phyloP scores from a whole-genome alignment of 2,329 filamentous ascomycete genomes.

The Fusarium nygamai region DNA sequence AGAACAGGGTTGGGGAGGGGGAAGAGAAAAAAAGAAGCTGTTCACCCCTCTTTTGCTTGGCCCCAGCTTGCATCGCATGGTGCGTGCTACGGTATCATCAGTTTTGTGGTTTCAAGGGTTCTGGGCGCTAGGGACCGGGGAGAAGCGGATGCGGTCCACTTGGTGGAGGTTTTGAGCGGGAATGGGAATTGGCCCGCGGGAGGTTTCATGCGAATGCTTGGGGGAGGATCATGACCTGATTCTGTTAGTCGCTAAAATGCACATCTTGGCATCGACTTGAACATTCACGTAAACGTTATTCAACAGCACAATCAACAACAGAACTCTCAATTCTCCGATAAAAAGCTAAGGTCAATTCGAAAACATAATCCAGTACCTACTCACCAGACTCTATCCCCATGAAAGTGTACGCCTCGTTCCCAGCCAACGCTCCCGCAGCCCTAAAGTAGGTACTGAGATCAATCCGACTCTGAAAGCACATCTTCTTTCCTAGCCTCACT shows the following conservation, averaged over 20 bases:
- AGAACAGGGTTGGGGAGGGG: accelerated
- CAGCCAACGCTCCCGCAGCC: no score
- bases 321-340: no score
- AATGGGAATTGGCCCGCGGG: not conserved
- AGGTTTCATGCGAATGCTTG: not conserved
- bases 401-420: not conserved
- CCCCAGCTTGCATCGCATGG: slow-evolving; percentile 6
- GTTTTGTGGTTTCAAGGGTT: not conserved
- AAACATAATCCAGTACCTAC: accelerated
- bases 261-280: not conserved
- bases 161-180: not conserved
- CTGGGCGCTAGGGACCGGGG: slow-evolving; percentile 8
- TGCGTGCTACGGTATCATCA: not conserved
- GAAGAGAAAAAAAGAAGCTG: not conserved
- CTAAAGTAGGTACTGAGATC: accelerated
- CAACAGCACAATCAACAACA: not conserved
- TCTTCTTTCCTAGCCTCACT: not conserved
- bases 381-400: not conserved
- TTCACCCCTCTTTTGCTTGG: not conserved
- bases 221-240: not conserved
- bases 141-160: not conserved
- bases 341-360: accelerated
- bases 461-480: not conserved
- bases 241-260: not conserved
- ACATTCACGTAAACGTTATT: no score